phyloP scores from a whole-genome alignment of 352 stramenopile species.

The Globisporangium radiosum region DNA sequence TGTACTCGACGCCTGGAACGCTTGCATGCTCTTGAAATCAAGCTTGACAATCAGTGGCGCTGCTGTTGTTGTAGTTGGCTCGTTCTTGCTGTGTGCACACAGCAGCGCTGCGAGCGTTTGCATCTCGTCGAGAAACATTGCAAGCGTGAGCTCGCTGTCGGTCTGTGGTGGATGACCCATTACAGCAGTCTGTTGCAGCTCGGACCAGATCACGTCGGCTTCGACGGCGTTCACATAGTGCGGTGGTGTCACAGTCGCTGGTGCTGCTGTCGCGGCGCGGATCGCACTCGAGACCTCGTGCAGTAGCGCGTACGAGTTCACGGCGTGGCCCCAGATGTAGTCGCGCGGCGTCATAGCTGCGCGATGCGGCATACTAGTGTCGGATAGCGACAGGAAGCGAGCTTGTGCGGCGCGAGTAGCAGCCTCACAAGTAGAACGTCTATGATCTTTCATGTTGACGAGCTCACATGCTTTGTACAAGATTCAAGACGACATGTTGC shows the following conservation, averaged over 20 bases:
- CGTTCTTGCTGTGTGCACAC: not conserved
- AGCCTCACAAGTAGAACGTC: too few relatives aligned
- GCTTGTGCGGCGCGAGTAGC: too few relatives aligned
- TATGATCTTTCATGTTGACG: too few relatives aligned
- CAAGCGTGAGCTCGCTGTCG: conserved; percentile 43
- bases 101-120: conserved; percentile 12
- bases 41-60: conserved; percentile 63
- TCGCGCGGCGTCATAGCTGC: conserved; percentile 34
- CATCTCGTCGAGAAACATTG: conserved; percentile 44
- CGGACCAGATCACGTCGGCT: conserved; percentile 66
- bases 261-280: conserved; percentile 9
- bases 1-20: conserved; percentile 31
- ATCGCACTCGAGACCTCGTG: conserved; percentile 23
- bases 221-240: conserved; percentile 56
- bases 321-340: conserved; percentile 61
- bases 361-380: too few relatives aligned
- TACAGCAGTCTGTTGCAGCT: conserved; percentile 34
- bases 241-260: conserved; percentile 1
- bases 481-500: too few relatives aligned
- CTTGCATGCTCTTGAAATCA: conserved; percentile 61
- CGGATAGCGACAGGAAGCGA: too few relatives aligned
- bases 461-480: too few relatives aligned
- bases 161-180: conserved; percentile 64
- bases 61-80: not conserved
- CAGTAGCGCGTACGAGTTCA: conserved; percentile 46